Percentiles rank a stretch among this genome's conserved stretches.
phyloP scores from a whole-genome alignment of 305 asterid species.

The Petunia hybrid region DNA sequence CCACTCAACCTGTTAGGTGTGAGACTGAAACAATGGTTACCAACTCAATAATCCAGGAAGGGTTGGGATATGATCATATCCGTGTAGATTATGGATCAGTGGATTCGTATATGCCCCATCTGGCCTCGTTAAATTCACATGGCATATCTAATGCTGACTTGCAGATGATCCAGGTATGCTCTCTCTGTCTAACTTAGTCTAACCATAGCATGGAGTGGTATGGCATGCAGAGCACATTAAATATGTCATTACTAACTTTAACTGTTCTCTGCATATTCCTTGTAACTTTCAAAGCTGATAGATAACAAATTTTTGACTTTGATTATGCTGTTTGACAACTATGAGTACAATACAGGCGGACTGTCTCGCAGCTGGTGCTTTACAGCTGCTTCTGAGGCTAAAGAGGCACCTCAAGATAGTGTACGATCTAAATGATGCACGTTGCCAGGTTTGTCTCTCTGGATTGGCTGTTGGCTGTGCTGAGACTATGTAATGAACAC shows the following conservation, averaged over 20 bases:
- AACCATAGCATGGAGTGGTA: constrained; percentile 17
- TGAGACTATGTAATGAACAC: constrained; percentile 15
- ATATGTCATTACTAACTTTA: background rate
- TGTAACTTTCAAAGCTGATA: background rate
- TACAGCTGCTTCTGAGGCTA: constrained; percentile 91
- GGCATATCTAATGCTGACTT: constrained; percentile 55
- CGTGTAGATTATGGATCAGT: constrained; percentile 47
- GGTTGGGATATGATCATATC: constrained; percentile 48
- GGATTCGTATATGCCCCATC: constrained; percentile 48
- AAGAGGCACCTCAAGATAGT: constrained; percentile 96
- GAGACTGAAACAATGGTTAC: constrained; percentile 37
- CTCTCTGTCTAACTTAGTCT: constrained; percentile 8
- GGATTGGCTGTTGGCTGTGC: background rate
- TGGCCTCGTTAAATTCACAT: constrained; percentile 50
- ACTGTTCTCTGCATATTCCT: constrained; percentile 9
- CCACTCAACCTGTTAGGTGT: constrained; percentile 41
- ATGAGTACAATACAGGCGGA: constrained; percentile 61
- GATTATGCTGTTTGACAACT: constrained; percentile 29
- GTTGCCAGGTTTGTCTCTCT: constrained; percentile 78
- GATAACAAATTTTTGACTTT: background rate
- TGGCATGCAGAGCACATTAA: constrained; percentile 25
- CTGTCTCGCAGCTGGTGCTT: constrained; percentile 87
- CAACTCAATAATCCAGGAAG: constrained; percentile 50
- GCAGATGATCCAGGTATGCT: constrained; percentile 78
- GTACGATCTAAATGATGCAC: constrained; percentile 80